A percentile compares a stretch with the other conserved stretches of the same genome.
phyloP scores from a whole-genome alignment of 2,329 filamentous ascomycete genomes.

The Aureobasidium uvarum region DNA sequence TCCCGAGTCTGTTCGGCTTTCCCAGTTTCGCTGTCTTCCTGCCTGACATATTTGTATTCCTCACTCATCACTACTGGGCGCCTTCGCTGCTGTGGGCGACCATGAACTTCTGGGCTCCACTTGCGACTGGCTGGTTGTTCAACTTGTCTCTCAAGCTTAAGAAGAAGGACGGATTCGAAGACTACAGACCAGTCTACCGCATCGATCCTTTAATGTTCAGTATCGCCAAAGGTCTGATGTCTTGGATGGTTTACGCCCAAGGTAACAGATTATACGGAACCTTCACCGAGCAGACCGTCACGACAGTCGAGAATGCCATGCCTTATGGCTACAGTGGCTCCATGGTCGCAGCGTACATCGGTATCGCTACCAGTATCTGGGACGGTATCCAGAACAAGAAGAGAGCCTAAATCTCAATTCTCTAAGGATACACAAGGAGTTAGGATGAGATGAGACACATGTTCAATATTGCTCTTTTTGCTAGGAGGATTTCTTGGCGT shows the following conservation, averaged over 20 bases:
- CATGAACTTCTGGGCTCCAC: conserved; percentile 67
- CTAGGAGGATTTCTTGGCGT: not conserved
- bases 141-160: conserved; percentile 67
- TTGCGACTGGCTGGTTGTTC: conserved; percentile 79
- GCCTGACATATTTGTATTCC: conserved; percentile 76
- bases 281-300: conserved; percentile 59
- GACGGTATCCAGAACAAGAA: conserved; percentile 68
- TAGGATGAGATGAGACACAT: not conserved
- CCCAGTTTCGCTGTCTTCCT: conserved; percentile 58
- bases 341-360: conserved; percentile 66
- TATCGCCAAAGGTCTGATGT: conserved; percentile 77
- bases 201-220: conserved; percentile 90
- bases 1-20: conserved; percentile 62
- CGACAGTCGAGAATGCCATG: conserved; percentile 63
- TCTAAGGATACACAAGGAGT: not conserved
- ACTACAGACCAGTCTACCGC: conserved; percentile 52
- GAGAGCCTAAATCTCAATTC: not conserved
- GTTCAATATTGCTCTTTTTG: not conserved
- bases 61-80: conserved; percentile 75
- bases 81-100: conserved; percentile 73
- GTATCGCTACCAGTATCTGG: conserved; percentile 68
- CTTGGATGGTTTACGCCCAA: conserved; percentile 76
- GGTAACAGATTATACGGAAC: conserved; percentile 62
- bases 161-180: conserved; percentile 42
- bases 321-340: conserved; percentile 71